These are phyloP conservation scores for Vitis rotundifolia DNA, from an alignment of 164 flowering plant species.

Conservation along the genomic window DNA sequence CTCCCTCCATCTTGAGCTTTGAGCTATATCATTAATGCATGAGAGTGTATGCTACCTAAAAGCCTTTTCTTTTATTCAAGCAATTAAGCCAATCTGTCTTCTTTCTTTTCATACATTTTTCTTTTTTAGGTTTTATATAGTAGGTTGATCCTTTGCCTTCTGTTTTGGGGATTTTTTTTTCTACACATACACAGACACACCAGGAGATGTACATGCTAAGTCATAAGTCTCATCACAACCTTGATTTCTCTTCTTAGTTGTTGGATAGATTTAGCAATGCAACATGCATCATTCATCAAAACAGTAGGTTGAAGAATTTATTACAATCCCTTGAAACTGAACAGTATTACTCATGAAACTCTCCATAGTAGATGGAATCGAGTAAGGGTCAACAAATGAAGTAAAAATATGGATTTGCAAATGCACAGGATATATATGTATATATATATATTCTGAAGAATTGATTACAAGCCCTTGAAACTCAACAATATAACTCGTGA, in stretches of 20 bases:
- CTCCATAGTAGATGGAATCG: too few species aligned
- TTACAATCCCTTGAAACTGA: background rate
- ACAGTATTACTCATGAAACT: background rate
- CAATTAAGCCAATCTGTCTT: too few species aligned
- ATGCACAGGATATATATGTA: too few species aligned
- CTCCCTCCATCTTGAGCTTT: background rate
- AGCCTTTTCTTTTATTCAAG: too few species aligned
- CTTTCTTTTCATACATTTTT: too few species aligned
- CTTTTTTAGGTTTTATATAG: background rate
- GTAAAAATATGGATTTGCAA: too few species aligned
- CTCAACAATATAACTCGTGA: background rate
- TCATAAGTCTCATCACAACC: background rate
- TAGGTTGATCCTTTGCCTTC: background rate
- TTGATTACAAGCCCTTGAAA: background rate
- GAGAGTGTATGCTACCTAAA: too few species aligned
- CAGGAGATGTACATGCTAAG: background rate
- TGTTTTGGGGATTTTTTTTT: too few species aligned
- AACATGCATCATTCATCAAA: background rate
- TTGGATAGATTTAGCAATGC: background rate
- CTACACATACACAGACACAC: too few species aligned
- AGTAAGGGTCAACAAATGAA: too few species aligned
- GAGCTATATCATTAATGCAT: too few species aligned
- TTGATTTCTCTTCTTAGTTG: background rate
- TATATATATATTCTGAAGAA: background rate
- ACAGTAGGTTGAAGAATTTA: background rate